Conservation (phyloP, 305 asterid genomes). For the Fraxinus paxiana region DNA sequence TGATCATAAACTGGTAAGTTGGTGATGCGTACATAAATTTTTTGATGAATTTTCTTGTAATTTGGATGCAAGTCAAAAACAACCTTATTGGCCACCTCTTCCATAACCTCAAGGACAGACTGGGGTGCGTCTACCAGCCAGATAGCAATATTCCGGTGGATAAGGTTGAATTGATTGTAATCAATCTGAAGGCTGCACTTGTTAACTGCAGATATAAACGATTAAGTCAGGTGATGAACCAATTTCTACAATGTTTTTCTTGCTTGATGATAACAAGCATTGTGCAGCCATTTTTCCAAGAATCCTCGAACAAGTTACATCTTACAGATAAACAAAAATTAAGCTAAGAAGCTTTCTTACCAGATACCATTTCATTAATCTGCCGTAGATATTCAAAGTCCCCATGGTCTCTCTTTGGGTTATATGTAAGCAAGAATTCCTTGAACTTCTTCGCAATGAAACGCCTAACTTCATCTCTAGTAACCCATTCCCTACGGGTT, state of each 20-base stretch:
- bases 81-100: conserved; percentile 87
- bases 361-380: conserved; percentile 92
- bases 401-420: conserved; percentile 67
- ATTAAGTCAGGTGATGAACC: conserved; percentile 15
- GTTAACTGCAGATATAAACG: conserved; percentile 55
- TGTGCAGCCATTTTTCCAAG: conserved; percentile 5
- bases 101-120: conserved; percentile 97
- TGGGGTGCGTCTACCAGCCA: conserved; percentile 99
- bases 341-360: conserved; percentile 34
- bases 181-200: conserved; percentile 90
- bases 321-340: neutral
- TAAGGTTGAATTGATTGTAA: conserved; percentile 73
- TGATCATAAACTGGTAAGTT: conserved; percentile 93
- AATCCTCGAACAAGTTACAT: neutral
- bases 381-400: conserved; percentile 87
- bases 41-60: conserved; percentile 83
- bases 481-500: conserved; percentile 89
- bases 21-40: conserved; percentile 75
- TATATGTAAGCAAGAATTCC: conserved; percentile 80
- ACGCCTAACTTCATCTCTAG: conserved; percentile 93
- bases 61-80: conserved; percentile 79
- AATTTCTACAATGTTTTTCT: neutral
- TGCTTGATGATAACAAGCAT: conserved; percentile 14
- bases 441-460: conserved; percentile 88
- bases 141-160: conserved; percentile 93